Evolutionary conservation across 495 filamentous ascomycete species (phyloP).

Genomic region (Hyaloscypha hepaticicola): DNA sequence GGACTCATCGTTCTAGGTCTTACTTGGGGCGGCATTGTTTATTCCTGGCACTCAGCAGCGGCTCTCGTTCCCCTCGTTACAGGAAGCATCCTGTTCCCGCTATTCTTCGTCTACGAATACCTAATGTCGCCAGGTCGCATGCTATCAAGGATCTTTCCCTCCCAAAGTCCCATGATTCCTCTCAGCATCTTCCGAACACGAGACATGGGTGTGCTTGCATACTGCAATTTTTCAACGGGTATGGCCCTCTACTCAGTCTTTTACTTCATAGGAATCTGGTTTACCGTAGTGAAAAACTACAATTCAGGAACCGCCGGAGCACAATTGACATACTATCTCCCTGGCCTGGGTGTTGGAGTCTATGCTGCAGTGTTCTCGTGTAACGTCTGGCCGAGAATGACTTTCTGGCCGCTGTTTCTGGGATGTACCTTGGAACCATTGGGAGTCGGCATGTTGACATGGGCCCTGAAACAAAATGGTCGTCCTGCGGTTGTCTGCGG

Average conservation of each 20-base stretch:
- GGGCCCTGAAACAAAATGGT: conserved; percentile 41
- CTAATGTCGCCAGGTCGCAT: conserved; percentile 48
- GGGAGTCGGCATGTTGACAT: conserved; percentile 48
- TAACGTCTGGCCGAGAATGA: conserved; percentile 56
- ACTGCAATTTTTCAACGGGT: conserved; percentile 53
- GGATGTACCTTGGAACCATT: conserved; percentile 49
- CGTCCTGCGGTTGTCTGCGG: conserved; percentile 46
- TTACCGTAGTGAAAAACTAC: conserved; percentile 50
- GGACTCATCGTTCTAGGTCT: conserved; percentile 57
- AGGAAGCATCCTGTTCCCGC: conserved; percentile 44
- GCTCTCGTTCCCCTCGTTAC: conserved; percentile 53
- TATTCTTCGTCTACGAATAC: conserved; percentile 55
- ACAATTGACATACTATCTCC: conserved; percentile 47
- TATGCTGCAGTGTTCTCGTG: conserved; percentile 53
- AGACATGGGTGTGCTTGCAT: conserved; percentile 53
- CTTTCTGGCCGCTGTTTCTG: conserved; percentile 48
- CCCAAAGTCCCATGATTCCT: conserved; percentile 56
- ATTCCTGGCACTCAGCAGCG: conserved; percentile 50
- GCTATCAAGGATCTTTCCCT: conserved; percentile 44
- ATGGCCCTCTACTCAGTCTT: conserved; percentile 54
- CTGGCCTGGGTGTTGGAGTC: conserved; percentile 49
- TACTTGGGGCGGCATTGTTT: conserved; percentile 58
- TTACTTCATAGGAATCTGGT: conserved; percentile 63
- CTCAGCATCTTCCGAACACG: conserved; percentile 47
- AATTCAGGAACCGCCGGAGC: conserved; percentile 48